Conservation (phyloP, 805 yeast species). For the Pichia membranifaciens region DNA sequence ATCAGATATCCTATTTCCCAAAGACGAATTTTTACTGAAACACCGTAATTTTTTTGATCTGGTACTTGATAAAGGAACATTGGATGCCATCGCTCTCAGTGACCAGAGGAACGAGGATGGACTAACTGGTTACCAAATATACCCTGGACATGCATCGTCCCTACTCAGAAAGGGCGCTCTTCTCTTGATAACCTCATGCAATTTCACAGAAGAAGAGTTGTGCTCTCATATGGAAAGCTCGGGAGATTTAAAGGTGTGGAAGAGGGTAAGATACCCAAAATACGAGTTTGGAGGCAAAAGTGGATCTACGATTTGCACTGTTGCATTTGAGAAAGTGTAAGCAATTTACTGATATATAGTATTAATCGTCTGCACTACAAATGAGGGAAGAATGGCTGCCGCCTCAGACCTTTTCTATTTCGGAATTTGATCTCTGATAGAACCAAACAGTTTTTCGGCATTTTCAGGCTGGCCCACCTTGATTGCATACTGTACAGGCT, state of each 20-base stretch:
- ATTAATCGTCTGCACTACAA: too few species aligned
- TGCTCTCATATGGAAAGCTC: slow-evolving; percentile 41
- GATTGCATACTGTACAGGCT: slow-evolving; percentile 79
- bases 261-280: slow-evolving; percentile 66
- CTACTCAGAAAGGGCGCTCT: slow-evolving; percentile 54
- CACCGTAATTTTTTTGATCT: slow-evolving; percentile 51
- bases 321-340: slow-evolving; percentile 56
- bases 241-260: slow-evolving; percentile 50
- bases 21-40: slow-evolving; percentile 29
- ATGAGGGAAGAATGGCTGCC: too few species aligned
- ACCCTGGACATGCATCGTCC: slow-evolving; percentile 53
- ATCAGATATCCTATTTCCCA: slow-evolving; percentile 58
- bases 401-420: slow-evolving; percentile 9
- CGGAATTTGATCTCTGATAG: slow-evolving; percentile 36
- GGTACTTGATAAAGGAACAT: slow-evolving; percentile 88
- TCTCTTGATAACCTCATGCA: slow-evolving; percentile 82
- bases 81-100: slow-evolving; percentile 93
- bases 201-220: slow-evolving; percentile 81
- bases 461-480: slow-evolving; percentile 60
- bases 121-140: slow-evolving; percentile 48
- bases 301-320: slow-evolving; percentile 83
- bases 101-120: slow-evolving; percentile 45
- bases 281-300: slow-evolving; percentile 85
- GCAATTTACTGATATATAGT: background rate
- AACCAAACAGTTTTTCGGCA: slow-evolving; percentile 52